A percentile compares a stretch with the other conserved stretches of the same genome.
These are phyloP conservation scores for Cercospora beticola DNA, from an alignment of 2,329 filamentous ascomycete genomes.

Conservation along the genomic window DNA sequence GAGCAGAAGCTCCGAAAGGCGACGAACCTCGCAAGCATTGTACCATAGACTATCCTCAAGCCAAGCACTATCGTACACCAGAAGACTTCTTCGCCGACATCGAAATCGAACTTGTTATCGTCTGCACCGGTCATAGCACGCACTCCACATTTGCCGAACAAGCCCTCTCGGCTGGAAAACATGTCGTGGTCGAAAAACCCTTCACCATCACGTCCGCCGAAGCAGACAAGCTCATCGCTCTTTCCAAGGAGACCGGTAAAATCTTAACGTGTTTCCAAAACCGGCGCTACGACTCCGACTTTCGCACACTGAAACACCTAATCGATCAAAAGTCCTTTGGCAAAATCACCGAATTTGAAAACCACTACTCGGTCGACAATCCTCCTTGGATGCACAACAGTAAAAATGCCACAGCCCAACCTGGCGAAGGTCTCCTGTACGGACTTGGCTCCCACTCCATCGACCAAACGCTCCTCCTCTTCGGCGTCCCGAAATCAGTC, in stretches of 20 bases:
- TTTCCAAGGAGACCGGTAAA: slow-evolving; percentile 35
- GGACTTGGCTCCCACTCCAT: slow-evolving; percentile 45
- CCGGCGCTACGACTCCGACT: slow-evolving; percentile 43
- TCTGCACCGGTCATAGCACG: slow-evolving; percentile 38
- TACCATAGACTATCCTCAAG: slow-evolving; percentile 49
- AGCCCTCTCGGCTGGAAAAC: slow-evolving; percentile 39
- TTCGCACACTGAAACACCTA: slow-evolving; percentile 38
- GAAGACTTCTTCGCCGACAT: slow-evolving; percentile 40
- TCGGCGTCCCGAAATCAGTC: slow-evolving; percentile 38
- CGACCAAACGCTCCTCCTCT: slow-evolving; percentile 42
- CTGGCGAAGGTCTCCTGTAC: slow-evolving; percentile 46
- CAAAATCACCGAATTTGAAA: slow-evolving; percentile 37
- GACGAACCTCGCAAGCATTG: slow-evolving; percentile 45
- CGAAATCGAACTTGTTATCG: slow-evolving; percentile 39
- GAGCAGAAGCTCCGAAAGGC: slow-evolving; percentile 42
- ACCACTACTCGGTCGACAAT: slow-evolving; percentile 43
- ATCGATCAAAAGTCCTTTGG: slow-evolving; percentile 31
- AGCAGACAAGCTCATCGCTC: slow-evolving; percentile 38
- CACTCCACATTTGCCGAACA: slow-evolving; percentile 38
- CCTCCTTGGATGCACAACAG: slow-evolving; percentile 42
- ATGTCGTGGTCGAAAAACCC: slow-evolving; percentile 45
- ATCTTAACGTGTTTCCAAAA: slow-evolving; percentile 43
- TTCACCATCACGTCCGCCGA: slow-evolving; percentile 39
- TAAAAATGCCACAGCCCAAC: slow-evolving; percentile 35
- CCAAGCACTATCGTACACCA: slow-evolving; percentile 38